These are phyloP conservation scores for Castanea crenata DNA, from an alignment of 306 rosid species.

Conservation along the genomic window DNA sequence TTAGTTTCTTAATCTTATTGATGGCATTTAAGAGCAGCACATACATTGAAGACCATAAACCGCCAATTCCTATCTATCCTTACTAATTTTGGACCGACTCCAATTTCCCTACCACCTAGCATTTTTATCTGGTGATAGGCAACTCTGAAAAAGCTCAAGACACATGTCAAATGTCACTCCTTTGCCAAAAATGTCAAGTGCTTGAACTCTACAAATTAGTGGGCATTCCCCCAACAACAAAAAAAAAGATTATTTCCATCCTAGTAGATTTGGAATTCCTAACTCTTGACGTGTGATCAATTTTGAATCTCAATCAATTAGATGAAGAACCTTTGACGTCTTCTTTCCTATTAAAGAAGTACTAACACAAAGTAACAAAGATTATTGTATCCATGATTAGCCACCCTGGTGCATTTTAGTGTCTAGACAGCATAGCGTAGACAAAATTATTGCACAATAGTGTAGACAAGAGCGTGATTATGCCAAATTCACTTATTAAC, in stretches of 20 bases:
- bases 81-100: neutral
- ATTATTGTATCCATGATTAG: too few relatives aligned
- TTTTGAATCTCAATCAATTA: neutral
- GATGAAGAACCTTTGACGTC: neutral
- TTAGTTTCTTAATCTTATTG: neutral
- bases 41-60: neutral
- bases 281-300: neutral
- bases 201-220: neutral
- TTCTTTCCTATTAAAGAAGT: neutral
- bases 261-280: neutral
- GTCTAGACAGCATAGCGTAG: neutral
- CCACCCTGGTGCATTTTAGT: too few relatives aligned
- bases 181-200: neutral
- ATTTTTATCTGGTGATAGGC: neutral
- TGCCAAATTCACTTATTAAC: neutral
- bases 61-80: neutral
- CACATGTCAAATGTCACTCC: neutral
- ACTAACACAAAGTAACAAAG: too few relatives aligned
- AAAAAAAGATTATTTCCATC: neutral
- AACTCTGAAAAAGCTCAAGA: neutral
- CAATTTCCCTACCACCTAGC: neutral
- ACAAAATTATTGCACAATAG: neutral
- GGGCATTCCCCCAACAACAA: neutral
- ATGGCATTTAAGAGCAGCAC: neutral
- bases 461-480: too few relatives aligned